Percentiles rank a stretch among this genome's conserved stretches.
These are phyloP conservation scores for Emmonsia crescens DNA, from an alignment of 2,329 filamentous ascomycete species.

Conservation along the genomic window DNA sequence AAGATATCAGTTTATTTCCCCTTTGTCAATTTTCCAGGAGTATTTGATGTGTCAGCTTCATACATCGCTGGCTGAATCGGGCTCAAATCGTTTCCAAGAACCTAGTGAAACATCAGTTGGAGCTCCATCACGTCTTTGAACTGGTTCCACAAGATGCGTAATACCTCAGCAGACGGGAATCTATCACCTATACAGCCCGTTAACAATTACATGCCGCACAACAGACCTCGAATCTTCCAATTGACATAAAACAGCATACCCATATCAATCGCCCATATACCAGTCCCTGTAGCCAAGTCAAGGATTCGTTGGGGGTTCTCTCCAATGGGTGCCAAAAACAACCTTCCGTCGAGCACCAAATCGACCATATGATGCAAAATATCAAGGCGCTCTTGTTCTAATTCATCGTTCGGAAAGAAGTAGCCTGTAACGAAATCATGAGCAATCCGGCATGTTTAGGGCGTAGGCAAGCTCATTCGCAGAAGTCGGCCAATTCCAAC, in stretches of 20 bases:
- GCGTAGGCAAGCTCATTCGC: neutral
- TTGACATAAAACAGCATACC: conserved; percentile 16
- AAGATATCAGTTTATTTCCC: neutral
- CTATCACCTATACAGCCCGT: conserved; percentile 6
- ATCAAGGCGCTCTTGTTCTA: conserved; percentile 15
- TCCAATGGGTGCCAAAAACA: conserved; percentile 37
- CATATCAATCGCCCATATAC: conserved; percentile 24
- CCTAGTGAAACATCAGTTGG: conserved; percentile 2
- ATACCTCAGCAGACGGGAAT: conserved; percentile 10
- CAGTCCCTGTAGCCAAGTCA: conserved; percentile 39
- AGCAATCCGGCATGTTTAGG: conserved; percentile 3
- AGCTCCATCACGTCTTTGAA: neutral
- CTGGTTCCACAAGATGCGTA: neutral
- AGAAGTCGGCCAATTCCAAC: neutral
- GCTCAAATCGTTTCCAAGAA: conserved; percentile 13
- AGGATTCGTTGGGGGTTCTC: conserved; percentile 31
- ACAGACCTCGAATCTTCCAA: too few relatives aligned
- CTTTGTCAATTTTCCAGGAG: neutral
- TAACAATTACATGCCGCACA: neutral
- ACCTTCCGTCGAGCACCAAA: conserved; percentile 36
- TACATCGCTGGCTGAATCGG: conserved; percentile 11
- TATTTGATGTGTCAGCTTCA: conserved; percentile 5
- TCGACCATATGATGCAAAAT: conserved; percentile 32
- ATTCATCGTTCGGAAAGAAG: conserved; percentile 12
- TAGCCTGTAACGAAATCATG: conserved; percentile 8